These are phyloP conservation scores for Murraya koenigii DNA, from an alignment of 345 rosid genomes.

Conservation along the genomic window DNA sequence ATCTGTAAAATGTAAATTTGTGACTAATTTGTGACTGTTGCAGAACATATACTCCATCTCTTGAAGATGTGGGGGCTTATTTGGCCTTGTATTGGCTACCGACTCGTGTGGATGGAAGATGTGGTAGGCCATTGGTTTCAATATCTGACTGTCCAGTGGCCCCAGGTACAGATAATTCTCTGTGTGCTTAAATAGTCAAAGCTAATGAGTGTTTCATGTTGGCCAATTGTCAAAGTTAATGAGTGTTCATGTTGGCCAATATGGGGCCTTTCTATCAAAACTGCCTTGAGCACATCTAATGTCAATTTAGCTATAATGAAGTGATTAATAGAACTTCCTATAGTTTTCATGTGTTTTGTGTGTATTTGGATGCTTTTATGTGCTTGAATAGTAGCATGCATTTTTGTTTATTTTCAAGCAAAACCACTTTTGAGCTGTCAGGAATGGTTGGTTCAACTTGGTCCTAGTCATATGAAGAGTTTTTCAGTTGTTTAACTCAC, in stretches of 20 bases:
- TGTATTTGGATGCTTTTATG: not conserved
- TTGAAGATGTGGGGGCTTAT: conserved; percentile 80
- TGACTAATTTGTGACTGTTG: conserved; percentile 18
- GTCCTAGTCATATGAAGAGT: not conserved
- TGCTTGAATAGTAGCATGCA: not conserved
- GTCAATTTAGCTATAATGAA: not conserved
- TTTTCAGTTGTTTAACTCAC: not conserved
- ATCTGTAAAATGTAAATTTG: not conserved
- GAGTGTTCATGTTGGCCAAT: not conserved
- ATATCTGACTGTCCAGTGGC: conserved; percentile 66
- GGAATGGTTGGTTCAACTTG: not conserved
- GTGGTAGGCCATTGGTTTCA: conserved; percentile 76
- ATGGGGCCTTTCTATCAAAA: not conserved
- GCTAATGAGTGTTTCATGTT: not conserved
- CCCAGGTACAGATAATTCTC: conserved; percentile 52
- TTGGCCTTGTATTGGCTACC: conserved; percentile 85
- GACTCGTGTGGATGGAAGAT: conserved; percentile 77
- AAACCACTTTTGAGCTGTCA: not conserved
- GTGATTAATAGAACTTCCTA: not conserved
- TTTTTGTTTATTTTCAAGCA: not conserved
- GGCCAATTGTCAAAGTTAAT: not conserved
- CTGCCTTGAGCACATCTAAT: not conserved
- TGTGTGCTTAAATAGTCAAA: not conserved
- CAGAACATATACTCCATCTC: conserved; percentile 82
- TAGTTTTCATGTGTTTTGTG: not conserved